Evolutionary conservation across 306 rosid species (phyloP).

Genomic region (Abrus precatorius): DNA sequence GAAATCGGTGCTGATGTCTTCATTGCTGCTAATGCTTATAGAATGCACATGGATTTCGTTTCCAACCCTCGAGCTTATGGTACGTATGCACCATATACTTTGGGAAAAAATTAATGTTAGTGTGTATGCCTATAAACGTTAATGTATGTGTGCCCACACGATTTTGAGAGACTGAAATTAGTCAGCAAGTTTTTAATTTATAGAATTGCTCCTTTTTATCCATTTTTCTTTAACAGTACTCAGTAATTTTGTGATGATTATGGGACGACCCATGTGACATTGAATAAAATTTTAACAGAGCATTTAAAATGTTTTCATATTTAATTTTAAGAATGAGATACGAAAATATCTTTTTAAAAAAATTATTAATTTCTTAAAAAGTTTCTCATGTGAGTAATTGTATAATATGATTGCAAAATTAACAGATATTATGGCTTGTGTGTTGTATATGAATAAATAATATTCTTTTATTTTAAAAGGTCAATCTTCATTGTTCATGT

Average conservation of each 20-base stretch:
- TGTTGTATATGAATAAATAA: neutral
- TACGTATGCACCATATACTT: constrained; percentile 4
- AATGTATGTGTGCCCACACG: neutral
- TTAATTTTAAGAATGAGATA: neutral
- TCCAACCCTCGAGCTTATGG: constrained; percentile 71
- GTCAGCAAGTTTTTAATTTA: neutral
- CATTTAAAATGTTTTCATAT: neutral
- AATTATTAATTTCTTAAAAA: neutral
- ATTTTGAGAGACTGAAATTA: neutral
- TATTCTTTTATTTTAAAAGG: no score
- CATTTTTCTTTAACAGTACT: neutral
- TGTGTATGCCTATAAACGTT: neutral
- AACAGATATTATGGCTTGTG: neutral
- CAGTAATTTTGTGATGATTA: neutral
- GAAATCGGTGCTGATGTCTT: constrained; percentile 60
- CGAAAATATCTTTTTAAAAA: neutral
- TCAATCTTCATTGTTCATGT: no score
- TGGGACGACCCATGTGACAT: neutral
- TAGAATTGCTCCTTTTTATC: neutral
- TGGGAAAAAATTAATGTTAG: neutral
- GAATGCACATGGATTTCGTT: constrained; percentile 74
- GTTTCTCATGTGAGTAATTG: neutral
- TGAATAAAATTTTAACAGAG: neutral
- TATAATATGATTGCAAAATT: neutral
- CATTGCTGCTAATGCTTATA: constrained; percentile 65